phyloP scores from a whole-genome alignment of 2,329 filamentous ascomycete species.

The Pochonia chlamydosporia region DNA sequence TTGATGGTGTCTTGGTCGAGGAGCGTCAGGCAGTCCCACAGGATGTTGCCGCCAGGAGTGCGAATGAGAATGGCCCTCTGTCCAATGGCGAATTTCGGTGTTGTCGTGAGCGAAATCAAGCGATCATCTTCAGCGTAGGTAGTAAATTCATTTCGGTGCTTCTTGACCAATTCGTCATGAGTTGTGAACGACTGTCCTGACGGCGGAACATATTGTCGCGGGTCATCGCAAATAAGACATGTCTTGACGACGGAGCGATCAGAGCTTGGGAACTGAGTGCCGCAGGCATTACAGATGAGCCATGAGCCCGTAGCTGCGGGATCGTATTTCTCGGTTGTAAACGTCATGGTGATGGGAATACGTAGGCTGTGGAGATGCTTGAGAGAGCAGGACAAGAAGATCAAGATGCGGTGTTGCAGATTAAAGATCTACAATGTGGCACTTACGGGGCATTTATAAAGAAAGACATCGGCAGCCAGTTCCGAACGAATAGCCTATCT shows the following conservation, averaged over 20 bases:
- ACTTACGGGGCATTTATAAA: no score
- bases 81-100: constrained; percentile 64
- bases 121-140: constrained; percentile 37
- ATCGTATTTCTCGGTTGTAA: neutral
- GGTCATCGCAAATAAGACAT: constrained; percentile 69
- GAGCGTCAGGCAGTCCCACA: constrained; percentile 74
- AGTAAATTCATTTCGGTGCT: constrained; percentile 49
- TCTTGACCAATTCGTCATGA: constrained; percentile 37
- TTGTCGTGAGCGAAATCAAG: constrained; percentile 41
- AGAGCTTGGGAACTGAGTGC: constrained; percentile 53
- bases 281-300: constrained; percentile 63
- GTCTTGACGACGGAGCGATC: constrained; percentile 41
- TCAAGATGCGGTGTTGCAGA: no score
- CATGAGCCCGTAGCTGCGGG: neutral
- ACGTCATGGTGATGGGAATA: neutral
- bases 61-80: constrained; percentile 66
- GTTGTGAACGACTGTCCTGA: constrained; percentile 58
- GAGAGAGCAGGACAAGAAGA: no score
- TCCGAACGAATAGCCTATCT: no score
- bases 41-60: constrained; percentile 61
- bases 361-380: no score
- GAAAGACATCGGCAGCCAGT: no score
- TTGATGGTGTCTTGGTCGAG: constrained; percentile 59
- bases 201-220: constrained; percentile 61
- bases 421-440: no score